Base-by-base conservation (phyloP, 2,329 filamentous ascomycete genomes). In the Colletotrichum sp. region DNA sequence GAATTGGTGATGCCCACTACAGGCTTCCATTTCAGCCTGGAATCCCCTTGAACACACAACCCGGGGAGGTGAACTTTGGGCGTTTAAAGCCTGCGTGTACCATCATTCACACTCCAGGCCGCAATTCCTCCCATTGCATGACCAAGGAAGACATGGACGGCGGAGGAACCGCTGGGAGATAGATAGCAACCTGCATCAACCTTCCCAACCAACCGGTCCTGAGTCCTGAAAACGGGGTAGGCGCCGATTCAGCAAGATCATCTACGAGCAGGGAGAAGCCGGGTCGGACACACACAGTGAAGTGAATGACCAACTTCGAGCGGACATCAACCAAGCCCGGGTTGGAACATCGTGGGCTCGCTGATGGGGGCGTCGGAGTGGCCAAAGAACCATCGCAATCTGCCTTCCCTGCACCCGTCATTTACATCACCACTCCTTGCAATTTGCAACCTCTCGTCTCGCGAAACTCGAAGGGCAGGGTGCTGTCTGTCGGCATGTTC, bases 1-100 rank as follows among this genome's bases (percentile, higher is more conserved):
- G 74, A 76, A 66, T 67, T 76, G 60, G 64, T 66, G 72, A 71
- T 71, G 36, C 6, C 32, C n/a, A 70, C 52, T 30, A 55, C 71
- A 66, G 71, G 58, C 60, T 70, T 66, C 55, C 66, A 28, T 30
- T 32, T 61, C 60, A 57, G 71, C 74, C 71, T 76, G 71, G 66
- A 57, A 70, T 38, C n/a, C 55, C 71, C 74, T 68, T 75, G 68
- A 55, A 72, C 34, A 32, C 48, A 52, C 43, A 21, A 34, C n/a
- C 28, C n/a, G 30, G 21, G 21, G 16, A 52, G 10, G 18, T 34
- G 28, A 75, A 67, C 61, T 67, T 32, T 72, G 48, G 30, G 24
- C 43, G 57, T 58, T 32, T 48, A 66, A 52, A 61, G 55, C 55
- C 38, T 38, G 58, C 72, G 13, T 21, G 21, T 38, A 34, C 68